Conservation (phyloP, 495 filamentous ascomycete species). For the Penicillium paradoxum region DNA sequence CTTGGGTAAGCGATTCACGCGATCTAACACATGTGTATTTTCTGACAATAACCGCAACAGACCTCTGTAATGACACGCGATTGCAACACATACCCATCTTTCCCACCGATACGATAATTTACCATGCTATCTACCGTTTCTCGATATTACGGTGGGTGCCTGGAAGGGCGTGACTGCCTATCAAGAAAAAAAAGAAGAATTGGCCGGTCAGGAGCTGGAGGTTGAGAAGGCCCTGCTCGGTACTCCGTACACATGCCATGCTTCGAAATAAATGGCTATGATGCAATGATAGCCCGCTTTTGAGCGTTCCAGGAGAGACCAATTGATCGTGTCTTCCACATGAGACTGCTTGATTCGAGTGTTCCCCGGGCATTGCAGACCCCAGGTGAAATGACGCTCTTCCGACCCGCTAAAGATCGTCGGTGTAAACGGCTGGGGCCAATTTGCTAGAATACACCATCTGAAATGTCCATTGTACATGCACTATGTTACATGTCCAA, state of each 20-base stretch:
- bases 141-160: neutral
- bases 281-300: neutral
- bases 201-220: conserved; percentile 1
- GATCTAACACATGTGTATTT: neutral
- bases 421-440: neutral
- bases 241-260: neutral
- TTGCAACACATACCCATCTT: conserved; percentile 20
- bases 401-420: neutral
- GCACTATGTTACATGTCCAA: neutral
- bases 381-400: neutral
- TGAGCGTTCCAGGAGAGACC: conserved; percentile 1
- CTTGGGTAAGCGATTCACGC: conserved; percentile 40
- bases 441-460: neutral
- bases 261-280: neutral
- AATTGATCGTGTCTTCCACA: neutral
- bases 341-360: neutral
- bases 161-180: neutral
- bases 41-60: conserved; percentile 18
- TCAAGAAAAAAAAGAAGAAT: neutral
- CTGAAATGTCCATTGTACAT: neutral
- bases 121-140: conserved; percentile 1
- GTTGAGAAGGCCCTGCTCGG: neutral
- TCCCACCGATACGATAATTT: conserved; percentile 8
- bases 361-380: neutral
- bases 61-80: conserved; percentile 36